A percentile compares a stretch with the other conserved stretches of the same genome.
These are phyloP conservation scores for Raffaelea arxii DNA, from an alignment of 2,329 filamentous ascomycete genomes.

Conservation along the genomic window DNA sequence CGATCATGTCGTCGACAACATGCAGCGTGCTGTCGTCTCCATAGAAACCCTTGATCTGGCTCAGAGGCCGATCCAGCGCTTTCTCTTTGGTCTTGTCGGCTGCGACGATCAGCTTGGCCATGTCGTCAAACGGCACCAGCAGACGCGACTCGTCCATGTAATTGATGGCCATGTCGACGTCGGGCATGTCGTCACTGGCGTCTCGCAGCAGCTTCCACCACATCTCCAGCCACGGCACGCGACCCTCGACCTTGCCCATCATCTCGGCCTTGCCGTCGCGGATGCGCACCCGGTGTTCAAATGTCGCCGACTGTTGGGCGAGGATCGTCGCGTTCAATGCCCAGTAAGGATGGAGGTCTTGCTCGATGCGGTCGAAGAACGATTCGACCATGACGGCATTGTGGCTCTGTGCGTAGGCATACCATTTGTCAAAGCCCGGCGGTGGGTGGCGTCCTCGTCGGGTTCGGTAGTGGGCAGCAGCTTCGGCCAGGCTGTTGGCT, in stretches of 20 bases:
- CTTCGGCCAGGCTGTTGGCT: conserved; percentile 30
- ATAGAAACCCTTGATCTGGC: conserved; percentile 31
- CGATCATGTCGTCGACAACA: conserved; percentile 4
- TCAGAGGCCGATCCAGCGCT: too few species aligned
- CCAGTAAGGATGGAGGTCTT: conserved; percentile 45
- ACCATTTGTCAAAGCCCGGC: conserved; percentile 38
- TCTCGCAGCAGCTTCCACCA: conserved; percentile 40
- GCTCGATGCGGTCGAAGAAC: conserved; percentile 44
- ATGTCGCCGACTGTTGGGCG: conserved; percentile 26
- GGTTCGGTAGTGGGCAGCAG: conserved; percentile 34
- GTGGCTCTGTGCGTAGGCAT: conserved; percentile 31
- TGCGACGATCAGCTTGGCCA: conserved; percentile 34
- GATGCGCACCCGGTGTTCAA: conserved; percentile 35
- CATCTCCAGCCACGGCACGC: conserved; percentile 34
- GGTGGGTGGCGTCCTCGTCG: conserved; percentile 39
- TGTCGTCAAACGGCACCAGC: conserved; percentile 48
- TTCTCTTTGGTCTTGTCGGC: conserved; percentile 32
- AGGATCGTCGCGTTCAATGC: conserved; percentile 30
- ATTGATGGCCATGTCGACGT: conserved; percentile 60
- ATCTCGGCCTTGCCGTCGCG: conserved; percentile 30
- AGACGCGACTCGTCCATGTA: conserved; percentile 53
- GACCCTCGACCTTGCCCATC: conserved; percentile 28
- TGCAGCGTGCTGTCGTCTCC: conserved; percentile 22
- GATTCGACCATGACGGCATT: conserved; percentile 34
- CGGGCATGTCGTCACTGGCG: conserved; percentile 45